Percentiles rank a stretch among this genome's conserved stretches.
Conservation (phyloP, 768 basidiomycete species). For the Termitomyces sp. region DNA sequence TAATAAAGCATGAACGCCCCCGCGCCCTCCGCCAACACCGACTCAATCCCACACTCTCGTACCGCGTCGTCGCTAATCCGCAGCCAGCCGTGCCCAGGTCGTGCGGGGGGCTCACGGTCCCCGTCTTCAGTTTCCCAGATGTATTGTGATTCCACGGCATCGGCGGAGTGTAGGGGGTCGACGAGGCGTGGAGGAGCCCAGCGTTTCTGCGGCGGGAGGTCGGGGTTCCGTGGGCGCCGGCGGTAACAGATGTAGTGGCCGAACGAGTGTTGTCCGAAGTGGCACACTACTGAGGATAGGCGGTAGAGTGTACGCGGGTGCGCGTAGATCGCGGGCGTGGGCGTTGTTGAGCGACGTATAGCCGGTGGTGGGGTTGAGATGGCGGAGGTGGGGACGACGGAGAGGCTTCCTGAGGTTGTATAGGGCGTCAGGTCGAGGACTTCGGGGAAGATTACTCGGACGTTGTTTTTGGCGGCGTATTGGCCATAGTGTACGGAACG, state of each 20-base stretch:
- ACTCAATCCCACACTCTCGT: constrained; percentile 69
- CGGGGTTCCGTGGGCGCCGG: constrained; percentile 62
- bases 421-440: constrained; percentile 86
- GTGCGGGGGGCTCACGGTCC: constrained; percentile 32
- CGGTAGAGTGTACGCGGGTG: constrained; percentile 75
- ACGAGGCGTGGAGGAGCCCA: constrained; percentile 32
- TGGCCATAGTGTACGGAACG: constrained; percentile 77
- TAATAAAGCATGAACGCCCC: constrained; percentile 95
- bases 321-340: constrained; percentile 51
- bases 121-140: constrained; percentile 54
- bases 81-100: constrained; percentile 73
- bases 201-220: constrained; percentile 32
- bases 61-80: constrained; percentile 86
- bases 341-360: constrained; percentile 47
- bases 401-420: constrained; percentile 78
- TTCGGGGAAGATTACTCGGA: constrained; percentile 80
- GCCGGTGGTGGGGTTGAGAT: constrained; percentile 62
- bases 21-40: constrained; percentile 68
- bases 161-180: constrained; percentile 23
- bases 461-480: constrained; percentile 83
- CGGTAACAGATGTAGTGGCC: constrained; percentile 95
- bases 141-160: constrained; percentile 31
- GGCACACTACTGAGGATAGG: constrained; percentile 82
- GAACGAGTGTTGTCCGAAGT: constrained; percentile 89
- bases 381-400: constrained; percentile 62